Base-by-base conservation (phyloP, 306 rosid genomes). In the Cicer judaicum region DNA sequence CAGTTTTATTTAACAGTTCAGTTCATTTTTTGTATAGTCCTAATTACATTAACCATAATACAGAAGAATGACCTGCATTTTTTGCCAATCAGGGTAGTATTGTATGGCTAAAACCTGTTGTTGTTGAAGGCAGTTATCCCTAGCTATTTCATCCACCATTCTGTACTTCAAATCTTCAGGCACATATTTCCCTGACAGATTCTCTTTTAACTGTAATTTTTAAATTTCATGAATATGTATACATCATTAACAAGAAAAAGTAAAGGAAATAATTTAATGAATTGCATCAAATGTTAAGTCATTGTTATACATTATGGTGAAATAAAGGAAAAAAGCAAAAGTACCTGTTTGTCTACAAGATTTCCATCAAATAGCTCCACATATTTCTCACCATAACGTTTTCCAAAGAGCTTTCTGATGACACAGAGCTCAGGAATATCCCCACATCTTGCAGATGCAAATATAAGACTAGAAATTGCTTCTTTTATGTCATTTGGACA, bases 381-480 rank as follows among this genome's bases (percentile, higher is more conserved):
- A 69, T 87, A 87, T 53, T 67, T 80, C 53, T 72, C 81, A 7
- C 98, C 97, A 44, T 94, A 88, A 5, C 96, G 92, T 48, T 90
- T 71, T 49, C 80, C 83, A 11, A 94, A 94, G 54, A 94, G 87
- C 76, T 88, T 86, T 72, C 94, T 84, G 43, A 94, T 85, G n/a
- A n/a, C 70, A 79, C 48, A 70, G 11, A 94, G 96, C 82, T 94
- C 98, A 16, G 93, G 97, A 13, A 94, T 82, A 61, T 94, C 90
- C 10, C 97, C 98, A 69, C 89, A 88, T 83, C 98, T 83, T 3
- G 97, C 94, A 36, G 98, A 91, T 21, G 98, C 96, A 86, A 52
- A 94, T 72, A 91, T 86, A 43, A 94, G 91, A 74, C 87, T 91
- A 11, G 98, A 91, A 79, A 88, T 81, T 14, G 98, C 97, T 86